Evolutionary conservation across 805 yeast species (phyloP).

Genomic region (Metschnikowia vanudenii): DNA sequence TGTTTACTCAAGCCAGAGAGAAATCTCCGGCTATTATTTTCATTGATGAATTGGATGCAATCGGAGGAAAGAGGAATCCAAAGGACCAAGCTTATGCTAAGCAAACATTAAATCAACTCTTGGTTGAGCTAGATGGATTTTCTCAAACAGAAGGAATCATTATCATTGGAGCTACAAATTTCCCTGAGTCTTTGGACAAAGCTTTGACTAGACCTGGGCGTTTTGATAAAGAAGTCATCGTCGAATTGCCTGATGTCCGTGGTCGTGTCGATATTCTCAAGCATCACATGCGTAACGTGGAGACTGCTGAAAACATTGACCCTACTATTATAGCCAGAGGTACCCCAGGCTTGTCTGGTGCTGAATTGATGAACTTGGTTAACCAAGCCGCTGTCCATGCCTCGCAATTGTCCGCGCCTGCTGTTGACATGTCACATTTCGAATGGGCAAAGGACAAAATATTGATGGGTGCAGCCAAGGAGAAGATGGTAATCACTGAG

Average conservation of each 20-base stretch:
- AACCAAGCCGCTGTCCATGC: conserved; percentile 99
- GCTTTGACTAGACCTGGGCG: conserved; percentile 98
- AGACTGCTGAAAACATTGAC: conserved; percentile 80
- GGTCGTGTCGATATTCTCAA: conserved; percentile 91
- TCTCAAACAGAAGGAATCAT: conserved; percentile 91
- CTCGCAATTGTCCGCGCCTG: conserved; percentile 84
- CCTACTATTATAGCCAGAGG: conserved; percentile 91
- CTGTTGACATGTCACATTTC: conserved; percentile 86
- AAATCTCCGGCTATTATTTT: conserved; percentile 96
- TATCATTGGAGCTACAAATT: conserved; percentile 97
- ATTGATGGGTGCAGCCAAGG: conserved; percentile 95
- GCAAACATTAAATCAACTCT: conserved; percentile 92
- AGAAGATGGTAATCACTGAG: conserved; percentile 96
- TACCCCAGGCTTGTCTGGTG: conserved; percentile 98
- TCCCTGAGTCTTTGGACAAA: conserved; percentile 94
- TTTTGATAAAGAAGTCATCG: conserved; percentile 93
- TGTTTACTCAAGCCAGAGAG: conserved; percentile 88
- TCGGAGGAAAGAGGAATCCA: conserved; percentile 97
- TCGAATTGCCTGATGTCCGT: conserved; percentile 95
- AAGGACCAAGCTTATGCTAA: conserved; percentile 98
- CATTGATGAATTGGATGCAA: conserved; percentile 97
- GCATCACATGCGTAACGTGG: conserved; percentile 90
- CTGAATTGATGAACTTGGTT: conserved; percentile 91
- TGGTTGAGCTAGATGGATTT: conserved; percentile 95
- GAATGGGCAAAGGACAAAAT: conserved; percentile 99